Evolutionary conservation across 2,329 filamentous ascomycete genomes (phyloP).

Genomic region (Grosmannia serpens): DNA sequence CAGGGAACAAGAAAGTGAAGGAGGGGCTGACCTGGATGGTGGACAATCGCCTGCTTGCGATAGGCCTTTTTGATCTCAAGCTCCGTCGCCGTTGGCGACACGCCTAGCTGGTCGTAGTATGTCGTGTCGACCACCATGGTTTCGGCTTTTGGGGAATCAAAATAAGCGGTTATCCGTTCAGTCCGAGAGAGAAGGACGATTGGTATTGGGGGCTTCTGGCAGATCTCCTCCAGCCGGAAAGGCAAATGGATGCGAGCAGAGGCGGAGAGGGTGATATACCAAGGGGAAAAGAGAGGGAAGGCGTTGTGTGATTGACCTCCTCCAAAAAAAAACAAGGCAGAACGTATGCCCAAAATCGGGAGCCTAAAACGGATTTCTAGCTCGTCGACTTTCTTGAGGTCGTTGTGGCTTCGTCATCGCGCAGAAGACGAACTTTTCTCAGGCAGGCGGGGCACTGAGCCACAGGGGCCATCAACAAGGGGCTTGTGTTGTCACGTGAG

Average conservation of each 20-base stretch:
- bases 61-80: slow-evolving; percentile 97
- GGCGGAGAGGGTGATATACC: not conserved
- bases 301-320: not conserved
- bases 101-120: slow-evolving; percentile 81
- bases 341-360: not conserved
- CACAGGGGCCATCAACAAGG: not conserved
- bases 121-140: slow-evolving; percentile 78
- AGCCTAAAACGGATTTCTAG: not conserved
- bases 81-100: slow-evolving; percentile 73
- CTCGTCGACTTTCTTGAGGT: not conserved
- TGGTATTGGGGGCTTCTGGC: not conserved
- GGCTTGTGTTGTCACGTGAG: not conserved
- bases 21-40: slow-evolving; percentile 60
- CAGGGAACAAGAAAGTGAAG: not conserved
- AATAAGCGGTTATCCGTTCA: not conserved
- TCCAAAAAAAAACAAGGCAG: not conserved
- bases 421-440: not conserved
- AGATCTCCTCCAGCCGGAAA: not conserved
- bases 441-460: not conserved
- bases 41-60: slow-evolving; percentile 84
- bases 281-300: not conserved
- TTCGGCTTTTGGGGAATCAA: not conserved
- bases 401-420: slow-evolving; percentile 2
- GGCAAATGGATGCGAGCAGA: not conserved
- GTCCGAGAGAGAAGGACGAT: not conserved